Evolutionary conservation across 139 green algal species (phyloP).

Genomic region (Pleodorina starrii): DNA sequence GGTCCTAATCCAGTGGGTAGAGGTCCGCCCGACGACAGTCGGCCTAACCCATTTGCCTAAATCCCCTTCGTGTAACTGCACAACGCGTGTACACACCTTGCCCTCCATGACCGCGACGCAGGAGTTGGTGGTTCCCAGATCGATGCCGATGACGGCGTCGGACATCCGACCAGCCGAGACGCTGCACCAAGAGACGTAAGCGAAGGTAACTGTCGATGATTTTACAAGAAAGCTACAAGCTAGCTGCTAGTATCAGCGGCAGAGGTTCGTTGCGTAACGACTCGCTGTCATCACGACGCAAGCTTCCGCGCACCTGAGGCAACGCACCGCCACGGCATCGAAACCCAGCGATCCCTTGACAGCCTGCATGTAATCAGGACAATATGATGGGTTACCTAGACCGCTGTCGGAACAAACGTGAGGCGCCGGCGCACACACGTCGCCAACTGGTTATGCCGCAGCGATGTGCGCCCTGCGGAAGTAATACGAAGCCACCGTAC

Average conservation of each 20-base stretch:
- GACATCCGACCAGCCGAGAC: constrained; percentile 60
- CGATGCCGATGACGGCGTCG: constrained; percentile 98
- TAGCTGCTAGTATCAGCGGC: too few species aligned
- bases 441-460: not conserved
- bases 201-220: not conserved
- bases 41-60: too few species aligned
- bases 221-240: not conserved
- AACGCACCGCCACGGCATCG: not conserved
- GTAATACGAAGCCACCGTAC: not conserved
- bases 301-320: not conserved
- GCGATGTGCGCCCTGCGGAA: not conserved
- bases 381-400: too few species aligned
- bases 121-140: constrained; percentile 99
- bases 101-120: constrained; percentile 99
- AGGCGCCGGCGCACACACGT: constrained; percentile 26
- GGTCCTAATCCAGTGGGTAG: too few species aligned
- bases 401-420: not conserved
- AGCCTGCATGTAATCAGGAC: not conserved
- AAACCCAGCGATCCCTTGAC: not conserved
- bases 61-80: too few species aligned
- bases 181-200: constrained; percentile 52
- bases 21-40: too few species aligned
- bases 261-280: not conserved
- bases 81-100: constrained; percentile 89
- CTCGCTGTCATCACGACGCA: not conserved